Conservation (phyloP, 2,329 filamentous ascomycete genomes). For the Shiraia sp. region DNA sequence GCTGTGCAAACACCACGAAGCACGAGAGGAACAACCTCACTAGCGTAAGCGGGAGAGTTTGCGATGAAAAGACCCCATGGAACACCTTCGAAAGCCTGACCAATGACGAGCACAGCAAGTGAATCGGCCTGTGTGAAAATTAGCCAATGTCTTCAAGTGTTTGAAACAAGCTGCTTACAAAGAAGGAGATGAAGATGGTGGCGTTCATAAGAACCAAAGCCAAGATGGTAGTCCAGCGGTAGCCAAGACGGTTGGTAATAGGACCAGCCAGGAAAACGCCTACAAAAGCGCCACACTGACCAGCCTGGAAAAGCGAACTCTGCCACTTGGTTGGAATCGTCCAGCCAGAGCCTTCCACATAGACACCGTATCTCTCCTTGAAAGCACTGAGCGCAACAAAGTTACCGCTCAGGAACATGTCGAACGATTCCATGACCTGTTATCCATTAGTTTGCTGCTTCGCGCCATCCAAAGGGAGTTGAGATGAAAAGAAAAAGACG, state of each 20-base stretch:
- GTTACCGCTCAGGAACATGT: conserved; percentile 63
- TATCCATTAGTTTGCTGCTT: conserved; percentile 1
- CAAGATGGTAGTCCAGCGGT: conserved; percentile 59
- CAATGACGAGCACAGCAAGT: conserved; percentile 52
- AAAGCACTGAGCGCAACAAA: conserved; percentile 60
- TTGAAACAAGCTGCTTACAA: conserved; percentile 29
- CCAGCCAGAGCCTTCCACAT: conserved; percentile 21
- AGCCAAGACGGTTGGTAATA: conserved; percentile 60
- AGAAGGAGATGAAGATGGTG: conserved; percentile 64
- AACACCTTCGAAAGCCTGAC: conserved; percentile 63
- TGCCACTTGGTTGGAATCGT: conserved; percentile 61
- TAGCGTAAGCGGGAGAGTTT: conserved; percentile 64
- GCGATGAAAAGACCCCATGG: conserved; percentile 69
- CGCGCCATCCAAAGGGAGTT: not conserved
- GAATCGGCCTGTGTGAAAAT: conserved; percentile 41
- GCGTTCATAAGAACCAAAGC: conserved; percentile 60
- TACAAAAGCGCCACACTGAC: conserved; percentile 62
- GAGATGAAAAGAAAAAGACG: conserved; percentile 7
- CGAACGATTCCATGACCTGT: conserved; percentile 67
- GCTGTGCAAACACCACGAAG: conserved; percentile 62
- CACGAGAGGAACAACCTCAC: conserved; percentile 63
- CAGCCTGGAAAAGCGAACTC: conserved; percentile 59
- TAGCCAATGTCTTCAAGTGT: not conserved
- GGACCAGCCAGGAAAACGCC: conserved; percentile 64
- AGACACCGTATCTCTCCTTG: conserved; percentile 52